phyloP scores from a whole-genome alignment of 2,329 filamentous ascomycete genomes.

The Pseudocercospora vitis region DNA sequence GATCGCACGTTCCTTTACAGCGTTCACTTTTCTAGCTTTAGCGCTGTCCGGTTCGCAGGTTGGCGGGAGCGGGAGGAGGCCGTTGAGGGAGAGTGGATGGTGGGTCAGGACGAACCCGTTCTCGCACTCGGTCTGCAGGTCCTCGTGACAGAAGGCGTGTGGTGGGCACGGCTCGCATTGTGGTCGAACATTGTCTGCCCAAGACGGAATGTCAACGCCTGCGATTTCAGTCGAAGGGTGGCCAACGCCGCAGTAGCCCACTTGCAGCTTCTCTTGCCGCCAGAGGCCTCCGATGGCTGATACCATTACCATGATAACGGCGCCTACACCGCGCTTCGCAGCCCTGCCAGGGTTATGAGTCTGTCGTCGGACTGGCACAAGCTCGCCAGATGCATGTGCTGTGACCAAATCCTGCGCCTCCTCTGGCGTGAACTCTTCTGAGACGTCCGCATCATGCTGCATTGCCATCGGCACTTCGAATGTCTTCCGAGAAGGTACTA shows the following conservation, averaged over 20 bases:
- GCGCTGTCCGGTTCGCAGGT: constrained; percentile 94
- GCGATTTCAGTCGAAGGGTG: constrained; percentile 60
- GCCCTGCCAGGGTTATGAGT: constrained; percentile 47
- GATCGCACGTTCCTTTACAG: constrained; percentile 82
- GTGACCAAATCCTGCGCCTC: constrained; percentile 78
- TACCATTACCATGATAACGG: constrained; percentile 68
- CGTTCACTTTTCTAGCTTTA: constrained; percentile 81
- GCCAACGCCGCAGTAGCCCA: constrained; percentile 88
- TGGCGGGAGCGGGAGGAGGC: constrained; percentile 79
- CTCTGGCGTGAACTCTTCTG: constrained; percentile 93
- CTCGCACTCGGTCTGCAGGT: constrained; percentile 78
- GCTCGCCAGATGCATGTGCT: constrained; percentile 56
- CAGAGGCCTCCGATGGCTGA: constrained; percentile 78
- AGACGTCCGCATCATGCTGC: constrained; percentile 53
- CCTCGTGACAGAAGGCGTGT: constrained; percentile 83
- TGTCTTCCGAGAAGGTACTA: constrained; percentile 57
- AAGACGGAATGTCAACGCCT: constrained; percentile 69
- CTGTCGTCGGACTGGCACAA: constrained; percentile 44
- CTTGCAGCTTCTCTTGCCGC: constrained; percentile 90
- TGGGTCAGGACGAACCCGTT: constrained; percentile 80
- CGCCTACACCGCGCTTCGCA: constrained; percentile 64
- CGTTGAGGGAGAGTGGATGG: constrained; percentile 79
- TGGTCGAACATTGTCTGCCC: constrained; percentile 68
- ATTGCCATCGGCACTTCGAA: constrained; percentile 59
- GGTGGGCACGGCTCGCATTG: constrained; percentile 86